phyloP scores from a whole-genome alignment of 257 asterid species.

The Henckelia pumila region DNA sequence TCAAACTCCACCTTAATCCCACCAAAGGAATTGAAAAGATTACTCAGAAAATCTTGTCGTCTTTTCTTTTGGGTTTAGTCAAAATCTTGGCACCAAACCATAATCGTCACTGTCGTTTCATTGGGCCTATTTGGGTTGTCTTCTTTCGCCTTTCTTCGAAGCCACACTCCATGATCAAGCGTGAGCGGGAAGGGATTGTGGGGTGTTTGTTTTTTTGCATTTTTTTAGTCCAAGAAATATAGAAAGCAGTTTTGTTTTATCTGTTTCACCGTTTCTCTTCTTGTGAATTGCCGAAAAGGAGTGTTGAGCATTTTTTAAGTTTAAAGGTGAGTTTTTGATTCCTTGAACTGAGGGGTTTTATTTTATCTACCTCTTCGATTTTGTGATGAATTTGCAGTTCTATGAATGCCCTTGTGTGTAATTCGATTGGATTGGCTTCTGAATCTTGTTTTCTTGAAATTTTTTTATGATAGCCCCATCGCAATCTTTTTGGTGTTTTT shows the following conservation, averaged over 20 bases:
- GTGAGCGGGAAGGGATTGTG: slow-evolving; percentile 32
- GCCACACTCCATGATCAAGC: slow-evolving; percentile 39
- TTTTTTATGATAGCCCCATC: slow-evolving; percentile 3
- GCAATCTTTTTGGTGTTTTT: slow-evolving; percentile 25
- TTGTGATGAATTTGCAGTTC: neutral
- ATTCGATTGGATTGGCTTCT: slow-evolving; percentile 13
- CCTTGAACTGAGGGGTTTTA: neutral
- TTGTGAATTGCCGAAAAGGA: slow-evolving; percentile 23
- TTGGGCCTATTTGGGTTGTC: slow-evolving; percentile 34
- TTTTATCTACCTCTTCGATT: neutral
- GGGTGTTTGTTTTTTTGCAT: slow-evolving; percentile 26
- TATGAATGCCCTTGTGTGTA: slow-evolving; percentile 6
- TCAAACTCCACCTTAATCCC: slow-evolving; percentile 20
- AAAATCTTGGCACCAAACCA: slow-evolving; percentile 45
- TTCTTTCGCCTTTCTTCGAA: slow-evolving; percentile 33
- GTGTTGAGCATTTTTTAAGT: slow-evolving; percentile 19
- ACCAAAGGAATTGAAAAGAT: slow-evolving; percentile 18
- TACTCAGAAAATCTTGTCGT: slow-evolving; percentile 25
- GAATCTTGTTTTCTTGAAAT: slow-evolving; percentile 11
- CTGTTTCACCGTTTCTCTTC: slow-evolving; percentile 30
- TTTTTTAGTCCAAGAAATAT: slow-evolving; percentile 10
- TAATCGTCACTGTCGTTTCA: slow-evolving; percentile 25
- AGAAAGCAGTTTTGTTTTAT: slow-evolving; percentile 19
- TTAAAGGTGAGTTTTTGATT: slow-evolving; percentile 32
- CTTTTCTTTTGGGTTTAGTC: slow-evolving; percentile 35